Percentiles rank a stretch among this genome's conserved stretches.
Evolutionary conservation across 257 asterid species (phyloP).

Genomic region (Solanum sejunctum): DNA sequence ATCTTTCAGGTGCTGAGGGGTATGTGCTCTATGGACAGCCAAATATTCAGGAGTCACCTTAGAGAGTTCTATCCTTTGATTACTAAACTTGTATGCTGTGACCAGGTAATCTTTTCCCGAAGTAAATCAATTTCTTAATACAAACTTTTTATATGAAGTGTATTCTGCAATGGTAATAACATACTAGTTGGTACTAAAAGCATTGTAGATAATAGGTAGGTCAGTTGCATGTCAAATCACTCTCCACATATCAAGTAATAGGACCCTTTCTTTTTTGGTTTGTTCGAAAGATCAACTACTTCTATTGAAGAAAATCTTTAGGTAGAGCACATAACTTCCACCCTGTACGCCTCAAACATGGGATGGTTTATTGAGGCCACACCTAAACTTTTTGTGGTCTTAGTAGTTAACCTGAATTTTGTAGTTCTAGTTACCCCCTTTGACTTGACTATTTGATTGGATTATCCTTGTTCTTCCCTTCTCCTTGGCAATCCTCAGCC

Average conservation of each 20-base stretch:
- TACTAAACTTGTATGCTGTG: conserved; percentile 86
- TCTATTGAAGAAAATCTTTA: not conserved
- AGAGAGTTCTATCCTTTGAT: conserved; percentile 84
- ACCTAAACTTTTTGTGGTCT: not conserved
- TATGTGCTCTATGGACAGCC: conserved; percentile 72
- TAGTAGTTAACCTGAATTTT: not conserved
- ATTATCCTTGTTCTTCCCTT: not conserved
- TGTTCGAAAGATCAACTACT: not conserved
- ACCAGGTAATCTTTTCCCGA: conserved; percentile 59
- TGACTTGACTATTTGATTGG: not conserved
- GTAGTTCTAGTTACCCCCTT: not conserved
- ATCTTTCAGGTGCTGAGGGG: conserved; percentile 75
- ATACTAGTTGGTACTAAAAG: not conserved
- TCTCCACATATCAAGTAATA: not conserved
- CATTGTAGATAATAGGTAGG: not conserved
- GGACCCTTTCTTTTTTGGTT: not conserved
- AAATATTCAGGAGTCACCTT: conserved; percentile 69
- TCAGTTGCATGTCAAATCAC: not conserved
- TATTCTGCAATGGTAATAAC: not conserved
- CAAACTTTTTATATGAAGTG: not conserved
- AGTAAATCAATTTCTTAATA: not conserved
- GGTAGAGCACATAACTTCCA: not conserved
- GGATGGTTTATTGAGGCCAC: not conserved
- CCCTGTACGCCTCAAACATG: no score
- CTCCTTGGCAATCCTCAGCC: not conserved